phyloP scores from a whole-genome alignment of 2,329 filamentous ascomycete genomes.

The Aspergillus transmontanensis region DNA sequence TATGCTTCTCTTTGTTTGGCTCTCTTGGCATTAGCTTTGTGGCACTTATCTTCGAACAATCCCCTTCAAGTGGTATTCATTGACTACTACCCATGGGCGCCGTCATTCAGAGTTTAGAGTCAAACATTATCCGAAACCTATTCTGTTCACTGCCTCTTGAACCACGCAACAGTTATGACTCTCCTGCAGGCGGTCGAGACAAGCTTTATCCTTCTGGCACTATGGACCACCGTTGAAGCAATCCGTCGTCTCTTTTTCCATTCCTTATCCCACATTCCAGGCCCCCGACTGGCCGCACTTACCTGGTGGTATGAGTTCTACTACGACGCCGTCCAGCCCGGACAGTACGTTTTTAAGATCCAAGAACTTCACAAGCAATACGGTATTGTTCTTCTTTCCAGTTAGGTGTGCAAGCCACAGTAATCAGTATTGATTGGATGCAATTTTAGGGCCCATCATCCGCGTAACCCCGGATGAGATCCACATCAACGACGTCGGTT shows the following conservation, averaged over 20 bases:
- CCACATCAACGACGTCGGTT: constrained; percentile 38
- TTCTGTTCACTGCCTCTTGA: no score
- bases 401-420: neutral
- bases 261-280: neutral
- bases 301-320: neutral
- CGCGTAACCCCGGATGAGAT: constrained; percentile 42
- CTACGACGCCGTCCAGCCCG: neutral
- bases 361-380: neutral
- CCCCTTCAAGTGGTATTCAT: no score
- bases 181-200: no score
- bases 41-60: no score
- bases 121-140: no score
- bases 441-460: constrained; percentile 35
- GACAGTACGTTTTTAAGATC: neutral
- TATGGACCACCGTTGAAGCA: no score
- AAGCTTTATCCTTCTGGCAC: no score
- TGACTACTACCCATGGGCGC: no score
- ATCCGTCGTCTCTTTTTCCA: neutral
- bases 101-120: no score
- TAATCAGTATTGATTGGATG: neutral
- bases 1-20: neutral
- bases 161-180: no score
- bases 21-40: no score
- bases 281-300: neutral
- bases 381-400: neutral